phyloP scores from a whole-genome alignment of 2,329 filamentous ascomycete species.

The Pseudopithomyces chartarum region DNA sequence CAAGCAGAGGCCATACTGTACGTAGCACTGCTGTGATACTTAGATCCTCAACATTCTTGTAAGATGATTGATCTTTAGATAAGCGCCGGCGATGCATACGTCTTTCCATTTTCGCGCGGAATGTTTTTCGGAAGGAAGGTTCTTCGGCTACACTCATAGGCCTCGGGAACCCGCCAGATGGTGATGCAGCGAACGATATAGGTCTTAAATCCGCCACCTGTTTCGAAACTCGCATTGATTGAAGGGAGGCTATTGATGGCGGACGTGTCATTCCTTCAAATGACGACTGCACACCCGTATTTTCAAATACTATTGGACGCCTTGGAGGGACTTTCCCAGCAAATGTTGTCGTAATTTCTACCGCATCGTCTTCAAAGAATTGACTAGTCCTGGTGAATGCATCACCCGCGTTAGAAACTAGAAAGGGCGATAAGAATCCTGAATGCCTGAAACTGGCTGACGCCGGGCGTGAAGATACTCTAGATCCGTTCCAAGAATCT shows the following conservation, averaged over 20 bases:
- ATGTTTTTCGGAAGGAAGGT: slow-evolving; percentile 8
- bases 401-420: background rate
- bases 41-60: slow-evolving; percentile 16
- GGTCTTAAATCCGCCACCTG: background rate
- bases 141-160: background rate
- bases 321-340: background rate
- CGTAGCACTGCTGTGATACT: slow-evolving; percentile 61
- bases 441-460: slow-evolving; percentile 22
- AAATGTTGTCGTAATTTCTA: background rate
- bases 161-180: background rate
- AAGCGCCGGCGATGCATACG: background rate
- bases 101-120: slow-evolving; percentile 6
- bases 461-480: slow-evolving; percentile 19
- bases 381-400: background rate
- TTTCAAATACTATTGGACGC: background rate
- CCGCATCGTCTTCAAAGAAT: background rate
- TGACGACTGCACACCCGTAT: background rate
- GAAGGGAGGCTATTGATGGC: background rate
- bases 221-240: background rate
- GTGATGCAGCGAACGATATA: background rate
- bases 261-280: background rate
- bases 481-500: slow-evolving; percentile 16
- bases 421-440: slow-evolving; percentile 20
- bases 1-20: slow-evolving; percentile 73
- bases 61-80: background rate